Percentiles rank a stretch among this genome's conserved stretches.
These are phyloP conservation scores for Picochlorum sp. DNA, from an alignment of 139 green algal genomes.

Conservation along the genomic window DNA sequence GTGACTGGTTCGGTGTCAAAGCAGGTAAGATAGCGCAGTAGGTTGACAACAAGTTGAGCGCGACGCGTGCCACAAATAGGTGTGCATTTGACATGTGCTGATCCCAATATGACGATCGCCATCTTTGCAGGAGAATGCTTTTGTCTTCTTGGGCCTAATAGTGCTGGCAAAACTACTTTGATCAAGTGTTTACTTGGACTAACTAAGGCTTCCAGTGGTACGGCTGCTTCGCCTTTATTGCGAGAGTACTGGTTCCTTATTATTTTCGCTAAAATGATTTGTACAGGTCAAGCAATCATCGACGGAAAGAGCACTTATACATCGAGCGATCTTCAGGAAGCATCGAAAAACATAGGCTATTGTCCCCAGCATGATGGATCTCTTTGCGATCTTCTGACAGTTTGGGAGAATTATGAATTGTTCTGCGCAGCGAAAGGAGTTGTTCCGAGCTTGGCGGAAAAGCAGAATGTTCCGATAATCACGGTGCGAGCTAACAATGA, in stretches of 20 bases:
- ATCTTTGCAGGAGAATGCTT: slow-evolving; percentile 41
- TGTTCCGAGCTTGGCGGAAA: neutral
- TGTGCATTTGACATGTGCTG: too few relatives aligned
- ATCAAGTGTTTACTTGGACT: slow-evolving; percentile 48
- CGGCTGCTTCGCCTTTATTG: neutral
- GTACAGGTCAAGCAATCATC: slow-evolving; percentile 66
- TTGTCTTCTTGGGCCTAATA: slow-evolving; percentile 54
- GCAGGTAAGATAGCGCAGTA: slow-evolving; percentile 2
- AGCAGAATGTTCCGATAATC: too few relatives aligned
- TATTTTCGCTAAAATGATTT: slow-evolving; percentile 3
- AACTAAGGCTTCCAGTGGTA: slow-evolving; percentile 1
- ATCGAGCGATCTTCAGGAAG: slow-evolving; percentile 50
- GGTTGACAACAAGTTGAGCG: neutral
- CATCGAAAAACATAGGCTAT: slow-evolving; percentile 70
- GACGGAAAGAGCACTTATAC: slow-evolving; percentile 55
- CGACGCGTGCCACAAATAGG: slow-evolving; percentile 18
- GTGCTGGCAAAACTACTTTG: slow-evolving; percentile 51
- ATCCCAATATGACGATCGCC: slow-evolving; percentile 11
- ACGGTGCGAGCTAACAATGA: too few relatives aligned
- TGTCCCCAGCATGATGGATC: slow-evolving; percentile 90
- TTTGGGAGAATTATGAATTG: slow-evolving; percentile 84
- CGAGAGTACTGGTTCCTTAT: too few relatives aligned
- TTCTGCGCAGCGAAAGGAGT: slow-evolving; percentile 77
- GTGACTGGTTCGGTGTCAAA: slow-evolving; percentile 6
- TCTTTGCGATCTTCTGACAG: slow-evolving; percentile 83